Evolutionary conservation across 352 stramenopile species (phyloP), one percentile per base, ranked within the genome.

Genomic region (Pythium brassicae): DNA sequence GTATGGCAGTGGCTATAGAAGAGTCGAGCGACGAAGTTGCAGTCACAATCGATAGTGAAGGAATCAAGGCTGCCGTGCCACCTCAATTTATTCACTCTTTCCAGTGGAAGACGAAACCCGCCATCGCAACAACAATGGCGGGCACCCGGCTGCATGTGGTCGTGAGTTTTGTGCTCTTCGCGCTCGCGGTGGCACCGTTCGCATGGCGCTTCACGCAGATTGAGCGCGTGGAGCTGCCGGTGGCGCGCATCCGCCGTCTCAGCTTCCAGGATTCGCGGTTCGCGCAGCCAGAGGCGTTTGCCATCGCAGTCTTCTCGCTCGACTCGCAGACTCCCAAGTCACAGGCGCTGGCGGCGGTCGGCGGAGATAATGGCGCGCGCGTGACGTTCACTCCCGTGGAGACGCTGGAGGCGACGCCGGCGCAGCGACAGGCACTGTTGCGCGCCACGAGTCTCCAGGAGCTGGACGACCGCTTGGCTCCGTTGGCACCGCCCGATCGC

Each of bases 131-230:
- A n/a, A n/a, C n/a, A 8, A 92, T 92, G 82, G 79, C 74, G 26
- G 82, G 79, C 52, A 90, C 82, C 32, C 72, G 83, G 47, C 66
- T 92, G 56, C 76, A 87, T 52, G 84, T 92, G 59, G 82, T 92
- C 23, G 75, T 69, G 51, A 74, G 72, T 51, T 90, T 92, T 65
- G 76, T 85, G 66, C 56, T 88, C 49, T 90, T 90, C 65, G 68
- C 71, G 62, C 70, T 87, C 50, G 66, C 82, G 35, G 72, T 70
- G 45, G 66, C 79, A 48, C 79, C 82, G 34, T 62, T 87, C 51
- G 82, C 82, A 20, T 89, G 71, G 71, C 69, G 75, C 46, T 65
- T 87, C 50, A 92, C 80, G 51, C 76, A 81, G 27, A 78, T 92
- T 50, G 64, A 89, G 68, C 82, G 82, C 44, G 65, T 76, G 34